Conservation (phyloP, 2,329 filamentous ascomycete genomes). For the Coniochaeta sp. region DNA sequence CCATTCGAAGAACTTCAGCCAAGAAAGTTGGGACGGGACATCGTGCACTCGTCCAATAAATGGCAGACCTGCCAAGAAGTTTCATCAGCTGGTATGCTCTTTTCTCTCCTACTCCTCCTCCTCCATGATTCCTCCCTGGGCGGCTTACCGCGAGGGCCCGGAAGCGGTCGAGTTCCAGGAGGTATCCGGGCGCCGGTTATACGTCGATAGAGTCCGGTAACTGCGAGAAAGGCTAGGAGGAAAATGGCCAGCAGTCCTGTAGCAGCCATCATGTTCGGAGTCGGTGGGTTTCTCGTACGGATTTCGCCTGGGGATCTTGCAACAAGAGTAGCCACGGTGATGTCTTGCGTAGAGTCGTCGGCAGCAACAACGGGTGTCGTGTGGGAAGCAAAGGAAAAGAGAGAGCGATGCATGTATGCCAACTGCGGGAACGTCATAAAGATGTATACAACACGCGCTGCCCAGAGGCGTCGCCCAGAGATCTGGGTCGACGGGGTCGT, state of each 20-base stretch:
- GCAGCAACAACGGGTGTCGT: background rate
- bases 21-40: slow-evolving; percentile 31
- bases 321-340: background rate
- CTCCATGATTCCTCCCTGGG: background rate
- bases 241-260: background rate
- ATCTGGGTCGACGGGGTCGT: background rate
- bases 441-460: background rate
- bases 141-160: slow-evolving; percentile 20
- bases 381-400: background rate
- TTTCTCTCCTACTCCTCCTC: background rate
- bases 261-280: no score
- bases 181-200: background rate
- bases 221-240: background rate
- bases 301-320: background rate
- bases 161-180: slow-evolving; percentile 18
- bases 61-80: slow-evolving; percentile 26
- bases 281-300: no score
- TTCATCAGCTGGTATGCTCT: slow-evolving; percentile 7
- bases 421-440: background rate
- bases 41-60: slow-evolving; percentile 38
- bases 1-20: slow-evolving; percentile 43
- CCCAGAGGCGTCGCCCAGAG: background rate
- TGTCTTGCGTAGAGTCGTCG: background rate
- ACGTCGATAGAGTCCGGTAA: background rate
- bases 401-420: background rate